Conservation (phyloP, 352 stramenopile species). For the Thraustotheca clavata region DNA sequence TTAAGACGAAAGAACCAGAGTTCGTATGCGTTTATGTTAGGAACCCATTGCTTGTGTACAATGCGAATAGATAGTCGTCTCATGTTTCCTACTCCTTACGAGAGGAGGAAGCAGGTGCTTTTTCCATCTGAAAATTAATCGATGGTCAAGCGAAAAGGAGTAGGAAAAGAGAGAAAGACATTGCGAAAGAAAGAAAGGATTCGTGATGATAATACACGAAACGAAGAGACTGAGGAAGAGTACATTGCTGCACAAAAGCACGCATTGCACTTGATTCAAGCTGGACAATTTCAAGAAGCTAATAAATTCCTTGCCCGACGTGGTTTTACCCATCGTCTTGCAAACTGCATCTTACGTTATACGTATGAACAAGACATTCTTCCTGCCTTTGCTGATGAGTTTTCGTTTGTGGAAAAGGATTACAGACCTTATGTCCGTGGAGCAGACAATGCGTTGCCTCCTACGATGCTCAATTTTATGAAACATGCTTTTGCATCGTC, state of each 20-base stretch:
- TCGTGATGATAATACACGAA: background rate
- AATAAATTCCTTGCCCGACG: background rate
- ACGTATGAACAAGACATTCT: background rate
- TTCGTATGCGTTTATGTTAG: too few species aligned
- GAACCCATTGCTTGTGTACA: too few species aligned
- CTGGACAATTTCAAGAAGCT: background rate
- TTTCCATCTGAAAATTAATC: too few species aligned
- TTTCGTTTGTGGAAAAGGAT: background rate
- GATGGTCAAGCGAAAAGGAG: background rate
- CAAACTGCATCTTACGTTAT: constrained; percentile 2
- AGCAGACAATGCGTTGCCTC: constrained; percentile 23
- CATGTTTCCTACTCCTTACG: too few species aligned
- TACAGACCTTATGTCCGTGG: constrained; percentile 9
- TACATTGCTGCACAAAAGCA: constrained; percentile 16
- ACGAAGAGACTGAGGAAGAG: constrained; percentile 10
- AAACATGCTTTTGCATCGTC: constrained; percentile 26
- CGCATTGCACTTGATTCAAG: constrained; percentile 13
- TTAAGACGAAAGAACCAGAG: too few species aligned
- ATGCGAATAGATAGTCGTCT: too few species aligned
- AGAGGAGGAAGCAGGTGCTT: too few species aligned
- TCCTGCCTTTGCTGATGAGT: background rate
- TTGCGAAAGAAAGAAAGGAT: background rate
- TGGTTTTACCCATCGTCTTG: constrained; percentile 15
- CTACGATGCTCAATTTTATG: constrained; percentile 24
- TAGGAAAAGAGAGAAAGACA: background rate